Evolutionary conservation across 2,329 filamentous ascomycete genomes (phyloP), one percentile per base, ranked within the genome.

Genomic region (Thelonectria olida): DNA sequence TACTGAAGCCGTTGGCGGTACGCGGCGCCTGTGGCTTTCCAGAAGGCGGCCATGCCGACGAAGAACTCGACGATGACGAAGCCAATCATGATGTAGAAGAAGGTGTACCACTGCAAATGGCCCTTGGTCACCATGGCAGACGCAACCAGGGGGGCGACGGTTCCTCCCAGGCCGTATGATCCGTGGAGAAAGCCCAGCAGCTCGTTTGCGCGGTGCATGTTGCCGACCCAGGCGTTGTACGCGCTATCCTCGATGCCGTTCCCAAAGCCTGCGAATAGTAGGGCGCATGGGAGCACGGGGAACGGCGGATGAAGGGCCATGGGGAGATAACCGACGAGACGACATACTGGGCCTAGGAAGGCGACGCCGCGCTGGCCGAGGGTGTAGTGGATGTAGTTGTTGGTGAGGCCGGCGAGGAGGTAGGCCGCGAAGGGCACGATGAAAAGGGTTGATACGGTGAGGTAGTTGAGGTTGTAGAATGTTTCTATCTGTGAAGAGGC

Each of bases 71-170:
- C 64, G 1, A 75, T 79, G 0, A 87, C 82, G 48, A 86, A 74
- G 10, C 78, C 86, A 42, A 90, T 82, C 88, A 93, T 91, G 57
- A 93, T 77, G 72, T 92, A 93, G 76, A 92, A 95, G 75, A 90
- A 94, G 10, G 81, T 81, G 68, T 89, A 92, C 92, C 92, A 96
- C 0, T 80, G 80, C 51, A 90, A 72, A 4, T 78, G 67, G 0
- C 79, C 86, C 65, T 87, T 87, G 0, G 89, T 88, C 34, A 94
- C 85, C 85, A 95, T 88, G 5, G 85, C 84, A 0, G 92, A 93
- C 2, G 91, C 90, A 61, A 93, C 82, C 7, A 94, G 75, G 0
- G 91, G 92, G 3, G 84, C 82, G 12, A 93, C 79, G 0, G 90
- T 89, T 1, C 88, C 92, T 0, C 92, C 92, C 0, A 92, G 70